Evolutionary conservation across 495 filamentous ascomycete genomes (phyloP), one percentile per base, ranked within the genome.

Genomic region (Xylaria palmicola): DNA sequence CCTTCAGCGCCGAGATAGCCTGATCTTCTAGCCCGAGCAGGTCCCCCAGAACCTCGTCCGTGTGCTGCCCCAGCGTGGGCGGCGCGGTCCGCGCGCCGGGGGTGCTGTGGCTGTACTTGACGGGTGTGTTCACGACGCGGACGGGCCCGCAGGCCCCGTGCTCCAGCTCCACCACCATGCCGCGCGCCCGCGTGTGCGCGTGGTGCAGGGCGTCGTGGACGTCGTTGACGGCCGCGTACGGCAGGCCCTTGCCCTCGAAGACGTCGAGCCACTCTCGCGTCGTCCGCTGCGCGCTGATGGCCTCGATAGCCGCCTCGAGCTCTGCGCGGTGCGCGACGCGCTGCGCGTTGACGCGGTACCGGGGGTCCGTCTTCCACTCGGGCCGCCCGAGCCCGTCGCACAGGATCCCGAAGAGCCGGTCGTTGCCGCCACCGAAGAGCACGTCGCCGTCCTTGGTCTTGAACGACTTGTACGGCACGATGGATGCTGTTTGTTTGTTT

Each of bases 181-280:
- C 80, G 56, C 94, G 81, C 26, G 93, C 93, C 52, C 82, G 79
- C 2, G 93, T 92, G 70, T 98, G 95, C 50, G 88, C 81, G 73
- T 98, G 93, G 43, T 88, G 87, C 37, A 98, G 75, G 2, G 93
- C 90, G 6, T 78, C 81, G 70, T 93, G 86, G 10, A 98, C 86
- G 68, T 98, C 93, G 68, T 98, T 98, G 54, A 98, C 87, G 0
- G 95, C 90, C 4, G 93, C 90, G 76, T 98, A 98, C 9, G 94
- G 94, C 86, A 98, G 87, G 19, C 94, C 94, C 60, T 88, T 89
- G 24, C 90, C 91, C 65, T 97, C 91, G 29, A 98, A 86, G 15
- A 95, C 77, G 0, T 90, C 82, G 13, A 98, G 75, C 95, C 94
- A 98, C 68, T 97, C 89, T 62, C 86, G 76, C 0, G 93, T 98